These are phyloP conservation scores for Ophiostoma sp. DNA, from an alignment of 2,329 filamentous ascomycete species.

Conservation along the genomic window DNA sequence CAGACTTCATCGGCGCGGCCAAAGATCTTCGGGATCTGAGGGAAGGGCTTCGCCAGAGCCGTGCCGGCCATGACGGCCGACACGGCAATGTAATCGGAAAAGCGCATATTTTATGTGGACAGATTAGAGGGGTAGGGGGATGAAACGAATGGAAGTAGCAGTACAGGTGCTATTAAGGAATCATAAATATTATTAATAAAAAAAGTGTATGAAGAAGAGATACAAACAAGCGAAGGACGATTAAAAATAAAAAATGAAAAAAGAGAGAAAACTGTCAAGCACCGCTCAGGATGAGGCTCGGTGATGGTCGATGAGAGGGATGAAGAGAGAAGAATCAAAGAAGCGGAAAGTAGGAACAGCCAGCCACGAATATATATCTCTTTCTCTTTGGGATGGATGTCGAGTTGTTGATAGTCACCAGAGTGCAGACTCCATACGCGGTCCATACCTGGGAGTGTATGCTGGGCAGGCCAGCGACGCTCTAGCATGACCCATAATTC, in stretches of 20 bases:
- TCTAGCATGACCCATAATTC: neutral
- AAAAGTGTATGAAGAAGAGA: neutral
- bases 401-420: neutral
- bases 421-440: neutral
- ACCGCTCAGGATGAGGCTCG: slow-evolving; percentile 10
- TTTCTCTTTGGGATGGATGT: neutral
- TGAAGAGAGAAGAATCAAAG: neutral
- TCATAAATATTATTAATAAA: neutral
- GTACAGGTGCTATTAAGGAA: neutral
- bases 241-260: too few relatives aligned
- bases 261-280: neutral
- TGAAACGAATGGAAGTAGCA: neutral
- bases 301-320: neutral
- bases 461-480: neutral
- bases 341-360: slow-evolving; percentile 13
- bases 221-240: neutral
- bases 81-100: slow-evolving; percentile 14
- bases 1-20: slow-evolving; percentile 18
- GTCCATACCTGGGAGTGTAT: neutral
- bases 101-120: slow-evolving; percentile 15
- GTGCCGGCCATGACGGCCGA: slow-evolving; percentile 17
- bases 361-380: slow-evolving; percentile 21
- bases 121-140: neutral
- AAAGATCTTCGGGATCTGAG: slow-evolving; percentile 12
- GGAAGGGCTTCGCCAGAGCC: slow-evolving; percentile 17